Evolutionary conservation across 371 early-diverging fungal species (phyloP).

Genomic region (Chytridium lagenaria): DNA sequence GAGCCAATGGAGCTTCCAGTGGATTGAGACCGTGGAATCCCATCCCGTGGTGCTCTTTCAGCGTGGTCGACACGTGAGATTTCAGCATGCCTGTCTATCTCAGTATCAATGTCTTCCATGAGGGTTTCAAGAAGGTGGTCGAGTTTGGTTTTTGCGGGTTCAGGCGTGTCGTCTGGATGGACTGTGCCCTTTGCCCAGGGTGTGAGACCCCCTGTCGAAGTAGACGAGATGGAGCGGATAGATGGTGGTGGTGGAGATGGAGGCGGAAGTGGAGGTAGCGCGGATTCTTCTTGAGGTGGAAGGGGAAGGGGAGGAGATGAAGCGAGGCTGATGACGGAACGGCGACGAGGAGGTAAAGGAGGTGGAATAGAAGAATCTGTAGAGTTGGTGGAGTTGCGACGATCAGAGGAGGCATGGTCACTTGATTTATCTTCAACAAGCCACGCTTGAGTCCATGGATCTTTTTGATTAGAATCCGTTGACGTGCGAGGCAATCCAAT

Average conservation of each 20-base stretch:
- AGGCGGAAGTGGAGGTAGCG: background rate
- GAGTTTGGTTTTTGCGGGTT: background rate
- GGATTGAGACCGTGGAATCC: background rate
- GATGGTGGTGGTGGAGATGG: constrained; percentile 6
- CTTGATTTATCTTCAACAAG: too few relatives aligned
- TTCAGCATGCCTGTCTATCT: background rate
- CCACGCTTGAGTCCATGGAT: background rate
- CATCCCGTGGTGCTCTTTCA: background rate
- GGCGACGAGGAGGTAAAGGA: background rate
- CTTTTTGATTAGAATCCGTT: background rate
- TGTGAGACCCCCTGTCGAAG: background rate
- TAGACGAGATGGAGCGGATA: background rate
- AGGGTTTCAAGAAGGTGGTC: background rate
- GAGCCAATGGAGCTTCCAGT: too few relatives aligned
- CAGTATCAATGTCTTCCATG: background rate
- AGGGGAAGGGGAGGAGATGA: background rate
- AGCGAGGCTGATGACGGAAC: background rate
- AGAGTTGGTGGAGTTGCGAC: background rate
- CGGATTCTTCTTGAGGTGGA: background rate
- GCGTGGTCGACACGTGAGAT: background rate
- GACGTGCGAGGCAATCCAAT: background rate
- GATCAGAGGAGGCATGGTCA: too few relatives aligned
- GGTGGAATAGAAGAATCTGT: background rate
- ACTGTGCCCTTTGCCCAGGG: background rate
- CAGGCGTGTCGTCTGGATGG: background rate